Base-by-base conservation (phyloP, 495 filamentous ascomycete genomes). In the Aspergillus sparsus region DNA sequence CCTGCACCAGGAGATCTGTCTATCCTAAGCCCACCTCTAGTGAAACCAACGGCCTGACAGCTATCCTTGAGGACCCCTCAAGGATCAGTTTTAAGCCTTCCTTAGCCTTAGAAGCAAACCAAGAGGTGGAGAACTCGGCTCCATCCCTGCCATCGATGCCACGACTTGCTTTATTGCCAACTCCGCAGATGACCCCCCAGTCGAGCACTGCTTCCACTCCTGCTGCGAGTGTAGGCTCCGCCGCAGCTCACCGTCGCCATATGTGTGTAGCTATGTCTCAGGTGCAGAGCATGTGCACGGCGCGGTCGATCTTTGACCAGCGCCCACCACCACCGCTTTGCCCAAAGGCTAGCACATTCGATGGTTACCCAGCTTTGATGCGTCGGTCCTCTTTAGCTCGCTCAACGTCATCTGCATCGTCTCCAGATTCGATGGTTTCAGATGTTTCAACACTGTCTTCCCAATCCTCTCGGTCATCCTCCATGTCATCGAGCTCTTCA, bases 361-460 rank as follows among this genome's bases (percentile, higher is more conserved):
- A 77, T 70, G 74, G 74, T 34, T 77, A 78, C 70, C 71, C 81
- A 62, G 62, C 76, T 50, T 64, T 83, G 64, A 79, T 82, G 62
- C 85, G 90, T 57, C 86, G 89, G 59, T 89, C 89, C 21, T 92
- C 91, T 41, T 77, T 90, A 61, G 89, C 90, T 68, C 89, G 85
- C 66, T 87, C 89, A 7, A 80, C 85, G 61, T 94, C 91, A 3
- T 87, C 85, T 33, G 81, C 85, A 42, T 95, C 91, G 53, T 95
- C 91, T 37, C 92, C 92, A 45, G 92, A 96, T 65, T 95, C 91
- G 57, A 93, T 94, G 90, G 77, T 95, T 27, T 94, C 90, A 49
- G 92, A 95, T 73, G 85, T 80, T 49, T 93, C 89, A 41, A 78
- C 81, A 62, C 27, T 78, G 51, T 79, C 80, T 57, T 80, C 72